Conservation (phyloP, 495 filamentous ascomycete genomes). For the Hyaloscypha bicolor region DNA sequence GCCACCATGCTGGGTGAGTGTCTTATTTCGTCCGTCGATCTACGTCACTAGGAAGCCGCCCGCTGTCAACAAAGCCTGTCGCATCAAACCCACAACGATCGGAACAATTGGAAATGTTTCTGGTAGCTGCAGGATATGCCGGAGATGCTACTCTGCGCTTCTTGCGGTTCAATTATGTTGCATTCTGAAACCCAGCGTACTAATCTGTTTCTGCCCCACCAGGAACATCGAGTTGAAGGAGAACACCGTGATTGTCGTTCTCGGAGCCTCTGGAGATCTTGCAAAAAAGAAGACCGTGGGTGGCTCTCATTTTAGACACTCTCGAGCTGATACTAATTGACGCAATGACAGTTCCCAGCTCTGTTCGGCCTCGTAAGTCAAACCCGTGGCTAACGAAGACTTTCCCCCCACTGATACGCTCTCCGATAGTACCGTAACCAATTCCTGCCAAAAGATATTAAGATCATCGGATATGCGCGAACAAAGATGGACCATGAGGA, state of each 20-base stretch:
- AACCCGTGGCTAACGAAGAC: constrained; percentile 14
- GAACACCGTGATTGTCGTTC: constrained; percentile 95
- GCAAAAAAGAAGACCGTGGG: constrained; percentile 99
- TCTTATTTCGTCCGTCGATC: constrained; percentile 31
- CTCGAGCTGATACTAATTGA: constrained; percentile 28
- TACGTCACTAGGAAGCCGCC: constrained; percentile 33
- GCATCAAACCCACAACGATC: constrained; percentile 13
- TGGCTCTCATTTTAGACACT: constrained; percentile 20
- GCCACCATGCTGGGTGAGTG: constrained; percentile 67
- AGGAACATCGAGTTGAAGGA: constrained; percentile 94
- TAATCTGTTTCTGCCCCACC: constrained; percentile 27
- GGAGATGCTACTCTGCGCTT: neutral
- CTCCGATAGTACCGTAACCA: constrained; percentile 86
- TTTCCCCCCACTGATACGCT: constrained; percentile 33
- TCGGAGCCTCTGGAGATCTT: constrained; percentile 95
- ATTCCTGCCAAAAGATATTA: constrained; percentile 96
- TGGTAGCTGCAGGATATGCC: constrained; percentile 11
- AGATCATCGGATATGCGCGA: constrained; percentile 97
- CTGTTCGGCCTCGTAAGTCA: constrained; percentile 92
- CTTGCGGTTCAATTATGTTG: constrained; percentile 11
- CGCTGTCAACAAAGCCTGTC: constrained; percentile 11
- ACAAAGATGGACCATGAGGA: constrained; percentile 99
- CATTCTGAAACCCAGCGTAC: constrained; percentile 13
- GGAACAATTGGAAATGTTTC: constrained; percentile 6
- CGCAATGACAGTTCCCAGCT: constrained; percentile 78